Percentiles rank a stretch among this genome's conserved stretches.
Conservation (phyloP, 2,329 filamentous ascomycete species). For the Pseudogymnoascus sp. region DNA sequence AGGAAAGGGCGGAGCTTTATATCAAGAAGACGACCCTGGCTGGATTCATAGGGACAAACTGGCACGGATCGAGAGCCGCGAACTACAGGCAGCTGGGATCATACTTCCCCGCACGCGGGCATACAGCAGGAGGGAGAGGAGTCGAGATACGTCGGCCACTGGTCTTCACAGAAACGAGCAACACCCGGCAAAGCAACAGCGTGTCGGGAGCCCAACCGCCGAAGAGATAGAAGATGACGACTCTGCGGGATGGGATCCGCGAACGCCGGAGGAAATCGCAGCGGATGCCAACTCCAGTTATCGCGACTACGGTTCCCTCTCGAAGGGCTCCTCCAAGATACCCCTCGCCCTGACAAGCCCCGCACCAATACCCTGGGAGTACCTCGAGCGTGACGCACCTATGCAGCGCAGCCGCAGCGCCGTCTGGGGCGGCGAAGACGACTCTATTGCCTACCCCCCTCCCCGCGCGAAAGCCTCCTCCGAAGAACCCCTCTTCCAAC, state of each 20-base stretch:
- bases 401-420: constrained; percentile 53
- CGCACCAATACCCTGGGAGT: constrained; percentile 62
- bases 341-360: constrained; percentile 77
- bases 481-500: constrained; percentile 47
- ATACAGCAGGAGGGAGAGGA: constrained; percentile 43
- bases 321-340: constrained; percentile 68
- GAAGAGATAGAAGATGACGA: constrained; percentile 35
- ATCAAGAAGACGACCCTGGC: constrained; percentile 38
- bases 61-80: constrained; percentile 70
- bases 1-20: constrained; percentile 6
- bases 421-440: constrained; percentile 46
- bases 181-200: constrained; percentile 37
- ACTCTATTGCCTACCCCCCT: constrained; percentile 51
- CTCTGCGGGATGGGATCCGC: constrained; percentile 58
- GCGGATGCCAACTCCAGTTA: constrained; percentile 46
- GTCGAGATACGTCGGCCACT: constrained; percentile 26
- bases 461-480: constrained; percentile 64
- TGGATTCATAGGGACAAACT: constrained; percentile 86
- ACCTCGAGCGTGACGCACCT: constrained; percentile 66
- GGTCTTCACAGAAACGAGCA: constrained; percentile 33
- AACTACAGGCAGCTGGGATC: constrained; percentile 72
- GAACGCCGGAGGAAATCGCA: constrained; percentile 70
- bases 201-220: constrained; percentile 31
- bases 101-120: constrained; percentile 47
- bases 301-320: constrained; percentile 43